A percentile compares a stretch with the other conserved stretches of the same genome.
Evolutionary conservation across 2,329 filamentous ascomycete genomes (phyloP).

Genomic region (Calcarisporium arbuscula): DNA sequence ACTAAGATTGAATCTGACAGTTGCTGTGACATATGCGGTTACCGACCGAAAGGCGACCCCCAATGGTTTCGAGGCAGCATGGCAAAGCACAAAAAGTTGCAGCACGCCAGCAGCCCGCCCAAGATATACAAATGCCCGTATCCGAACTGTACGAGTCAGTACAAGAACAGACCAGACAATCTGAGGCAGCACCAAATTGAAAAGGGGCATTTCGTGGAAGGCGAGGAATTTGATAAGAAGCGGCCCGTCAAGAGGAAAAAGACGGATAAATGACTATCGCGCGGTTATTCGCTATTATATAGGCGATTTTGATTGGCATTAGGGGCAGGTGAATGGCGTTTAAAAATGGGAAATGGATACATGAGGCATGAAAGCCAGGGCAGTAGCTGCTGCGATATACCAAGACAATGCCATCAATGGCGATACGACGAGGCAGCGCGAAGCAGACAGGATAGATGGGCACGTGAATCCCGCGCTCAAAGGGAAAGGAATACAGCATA

Average conservation of each 20-base stretch:
- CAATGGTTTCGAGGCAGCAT: conserved; percentile 53
- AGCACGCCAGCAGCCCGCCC: conserved; percentile 43
- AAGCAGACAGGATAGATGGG: too few relatives aligned
- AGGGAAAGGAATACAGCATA: too few relatives aligned
- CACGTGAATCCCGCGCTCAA: too few relatives aligned
- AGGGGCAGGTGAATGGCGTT: too few relatives aligned
- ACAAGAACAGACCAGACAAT: conserved; percentile 50
- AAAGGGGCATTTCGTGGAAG: conserved; percentile 47
- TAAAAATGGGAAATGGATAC: too few relatives aligned
- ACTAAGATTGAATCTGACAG: conserved; percentile 36
- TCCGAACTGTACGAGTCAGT: conserved; percentile 48
- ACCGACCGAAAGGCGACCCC: conserved; percentile 50
- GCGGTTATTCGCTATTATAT: too few relatives aligned
- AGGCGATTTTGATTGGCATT: too few relatives aligned
- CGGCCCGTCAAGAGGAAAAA: conserved; percentile 44
- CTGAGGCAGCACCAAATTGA: conserved; percentile 50
- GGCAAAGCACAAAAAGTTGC: conserved; percentile 51
- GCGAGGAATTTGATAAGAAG: conserved; percentile 26
- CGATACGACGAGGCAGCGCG: too few relatives aligned
- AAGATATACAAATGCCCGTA: conserved; percentile 47
- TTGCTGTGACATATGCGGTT: conserved; percentile 46
- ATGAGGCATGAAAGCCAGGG: too few relatives aligned
- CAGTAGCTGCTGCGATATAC: too few relatives aligned
- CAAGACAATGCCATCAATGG: too few relatives aligned
- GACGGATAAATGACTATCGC: conserved; percentile 18